Base-by-base conservation (phyloP, 1,139 yeast genomes). In the Nakaseomyces kungkrabaensis region DNA sequence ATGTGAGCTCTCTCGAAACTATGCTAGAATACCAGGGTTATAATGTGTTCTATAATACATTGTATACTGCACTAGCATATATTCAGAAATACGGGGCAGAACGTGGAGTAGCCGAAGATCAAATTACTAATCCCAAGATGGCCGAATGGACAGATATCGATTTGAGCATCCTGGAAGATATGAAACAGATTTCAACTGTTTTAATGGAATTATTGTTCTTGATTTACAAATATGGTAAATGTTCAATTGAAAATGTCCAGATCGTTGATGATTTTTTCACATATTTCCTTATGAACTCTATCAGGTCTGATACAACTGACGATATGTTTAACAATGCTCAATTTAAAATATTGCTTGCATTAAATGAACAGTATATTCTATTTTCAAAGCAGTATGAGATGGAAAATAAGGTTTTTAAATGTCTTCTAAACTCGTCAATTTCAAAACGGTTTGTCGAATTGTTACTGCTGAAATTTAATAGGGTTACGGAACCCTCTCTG, bases 311-410 rank as follows among this genome's bases (percentile, higher is more conserved):
- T 50, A 78, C 77, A 43, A 78, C 78, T 48, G 86, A 80, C 52
- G 82, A 81, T 55, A 76, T 82, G 45, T 75, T 77, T 52, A 85
- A 87, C 48, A 81, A 81, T 56, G 79, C 86, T 41, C 81, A 82
- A 57, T 83, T 88, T 69, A 83, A 83, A 60, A 70, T 86, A n/a
- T 66, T 88, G 8, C 70, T 89, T 45, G 79, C 87, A 2, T 71
- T 89, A 24, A 88, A 88, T 63, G 96, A 89, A 63, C 96, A 89
- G 63, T 89, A 79, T 63, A 77, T 89, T 77, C 83, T 87, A 48
- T 79, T 69, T 11, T 73, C 74, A 43, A 75, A 78, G 31, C 73
- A 66, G 11, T 59, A 54, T 8, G 60, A 62, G 5, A 60, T 72
- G 34, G 67, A 68, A 45, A 79, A 80, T 59, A 70, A 70, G 51